phyloP scores from a whole-genome alignment of 169 alveolate species.

The Besnoitia besnoiti region DNA sequence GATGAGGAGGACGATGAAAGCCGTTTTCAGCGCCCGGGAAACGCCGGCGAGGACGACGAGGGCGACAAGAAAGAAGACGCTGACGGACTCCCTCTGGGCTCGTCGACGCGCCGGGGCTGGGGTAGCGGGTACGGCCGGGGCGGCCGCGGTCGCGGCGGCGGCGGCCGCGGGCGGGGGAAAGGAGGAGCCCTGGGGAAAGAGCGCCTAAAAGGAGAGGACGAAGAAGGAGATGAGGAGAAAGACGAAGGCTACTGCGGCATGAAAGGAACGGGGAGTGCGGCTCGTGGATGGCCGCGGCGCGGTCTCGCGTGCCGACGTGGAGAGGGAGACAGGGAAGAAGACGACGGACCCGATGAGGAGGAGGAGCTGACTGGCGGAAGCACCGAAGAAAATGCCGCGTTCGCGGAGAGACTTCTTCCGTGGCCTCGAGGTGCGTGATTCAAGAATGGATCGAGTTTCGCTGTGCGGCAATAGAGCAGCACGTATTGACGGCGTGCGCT shows the following conservation, averaged over 20 bases:
- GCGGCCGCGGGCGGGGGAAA: neutral
- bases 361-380: neutral
- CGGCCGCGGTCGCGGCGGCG: neutral
- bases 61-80: neutral
- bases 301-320: neutral
- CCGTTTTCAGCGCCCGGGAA: neutral
- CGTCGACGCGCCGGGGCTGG: neutral
- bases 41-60: neutral
- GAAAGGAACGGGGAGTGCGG: neutral
- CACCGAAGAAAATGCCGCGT: constrained; percentile 13
- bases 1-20: neutral
- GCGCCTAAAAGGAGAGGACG: neutral
- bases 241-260: neutral
- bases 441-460: neutral
- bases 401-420: constrained; percentile 1
- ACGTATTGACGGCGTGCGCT: neutral
- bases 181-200: neutral
- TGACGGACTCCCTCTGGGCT: neutral
- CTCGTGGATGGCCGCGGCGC: neutral
- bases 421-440: constrained; percentile 4
- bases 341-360: neutral
- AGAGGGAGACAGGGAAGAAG: constrained; percentile 12
- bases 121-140: neutral
- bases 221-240: neutral
- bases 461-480: neutral